Base-by-base conservation (phyloP, 441 rosid species). In the Erodium trifolium region DNA sequence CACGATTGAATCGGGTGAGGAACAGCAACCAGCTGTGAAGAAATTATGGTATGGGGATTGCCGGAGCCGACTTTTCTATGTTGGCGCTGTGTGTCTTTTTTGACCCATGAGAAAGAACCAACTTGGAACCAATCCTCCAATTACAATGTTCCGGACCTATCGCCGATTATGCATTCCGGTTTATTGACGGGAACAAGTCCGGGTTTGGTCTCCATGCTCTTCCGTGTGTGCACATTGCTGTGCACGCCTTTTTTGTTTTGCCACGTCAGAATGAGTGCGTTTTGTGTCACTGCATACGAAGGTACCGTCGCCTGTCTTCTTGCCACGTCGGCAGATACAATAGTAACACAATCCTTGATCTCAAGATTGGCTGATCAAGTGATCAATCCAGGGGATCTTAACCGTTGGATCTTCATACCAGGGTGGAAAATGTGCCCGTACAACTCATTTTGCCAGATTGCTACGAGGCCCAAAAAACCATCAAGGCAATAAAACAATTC, bases 101-200 rank as follows among this genome's bases (percentile, higher is more conserved):
- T 79, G 77, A 83, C 81, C 79, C 14, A 64, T 69, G 23, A 78
- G 18, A 64, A 69, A 29, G 70, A 53, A 60, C 79, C 53, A 47
- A 47, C 53, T 3, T 37, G 53, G 53, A 43, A 59, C 8, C 7
- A 70, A 72, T 49, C 68, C 66, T 67, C 69, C 73, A 47, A 69
- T 71, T 67, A 74, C 78, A 82, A 79, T 71, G 80, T 70, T 34
- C 73, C 92, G 94, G 96, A 90, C 90, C 51, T 84, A 83, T 84
- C 87, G 78, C 82, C 86, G 90, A 77, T 83, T 77, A 88, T 93
- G 75, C 76, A 90, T 80, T 89, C 82, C 82, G 83, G 82, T 84
- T 87, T 78, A 4, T 29, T 31, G 66, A 73, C 68, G 73, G 75
- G 66, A 75, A 47, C 71, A 82, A 84, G 89, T 88, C 94, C 94